phyloP scores from a whole-genome alignment of 768 basidiomycete species.

The Boletus sp. region DNA sequence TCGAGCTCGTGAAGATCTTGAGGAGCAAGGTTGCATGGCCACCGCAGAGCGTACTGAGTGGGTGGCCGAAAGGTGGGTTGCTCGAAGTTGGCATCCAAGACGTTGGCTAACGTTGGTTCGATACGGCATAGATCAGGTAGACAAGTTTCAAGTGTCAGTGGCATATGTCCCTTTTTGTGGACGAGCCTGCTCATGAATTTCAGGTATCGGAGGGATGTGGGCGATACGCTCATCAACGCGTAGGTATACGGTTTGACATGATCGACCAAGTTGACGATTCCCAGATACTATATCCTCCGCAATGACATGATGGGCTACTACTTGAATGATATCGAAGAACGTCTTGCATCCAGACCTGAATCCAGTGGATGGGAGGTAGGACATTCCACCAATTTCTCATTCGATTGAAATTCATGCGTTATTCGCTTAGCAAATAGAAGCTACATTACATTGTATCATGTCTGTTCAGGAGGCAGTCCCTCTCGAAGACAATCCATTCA shows the following conservation, averaged over 20 bases:
- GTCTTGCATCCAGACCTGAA: slow-evolving; percentile 45
- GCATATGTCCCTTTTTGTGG: not conserved
- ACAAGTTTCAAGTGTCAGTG: slow-evolving; percentile 76
- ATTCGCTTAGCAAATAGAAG: slow-evolving; percentile 74
- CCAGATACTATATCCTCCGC: slow-evolving; percentile 84
- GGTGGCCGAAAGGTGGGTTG: slow-evolving; percentile 69
- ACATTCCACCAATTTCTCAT: not conserved
- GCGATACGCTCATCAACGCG: slow-evolving; percentile 88
- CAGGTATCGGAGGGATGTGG: slow-evolving; percentile 83
- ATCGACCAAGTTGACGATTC: slow-evolving; percentile 7
- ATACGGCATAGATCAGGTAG: slow-evolving; percentile 60
- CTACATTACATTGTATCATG: slow-evolving; percentile 81
- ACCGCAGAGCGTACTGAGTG: slow-evolving; percentile 35
- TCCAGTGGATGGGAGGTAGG: slow-evolving; percentile 73
- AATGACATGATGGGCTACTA: slow-evolving; percentile 78
- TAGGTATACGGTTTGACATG: slow-evolving; percentile 36
- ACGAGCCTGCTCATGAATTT: slow-evolving; percentile 3
- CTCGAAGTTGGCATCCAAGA: not conserved
- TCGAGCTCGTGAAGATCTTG: slow-evolving; percentile 69
- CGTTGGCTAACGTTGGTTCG: slow-evolving; percentile 6
- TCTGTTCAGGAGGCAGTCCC: slow-evolving; percentile 86
- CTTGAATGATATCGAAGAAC: slow-evolving; percentile 57
- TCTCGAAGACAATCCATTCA: slow-evolving; percentile 49
- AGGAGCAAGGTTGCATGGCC: slow-evolving; percentile 79
- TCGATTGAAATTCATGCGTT: not conserved